Base-by-base conservation (phyloP, 2,329 filamentous ascomycete species). In the Trichoderma semiorbis region DNA sequence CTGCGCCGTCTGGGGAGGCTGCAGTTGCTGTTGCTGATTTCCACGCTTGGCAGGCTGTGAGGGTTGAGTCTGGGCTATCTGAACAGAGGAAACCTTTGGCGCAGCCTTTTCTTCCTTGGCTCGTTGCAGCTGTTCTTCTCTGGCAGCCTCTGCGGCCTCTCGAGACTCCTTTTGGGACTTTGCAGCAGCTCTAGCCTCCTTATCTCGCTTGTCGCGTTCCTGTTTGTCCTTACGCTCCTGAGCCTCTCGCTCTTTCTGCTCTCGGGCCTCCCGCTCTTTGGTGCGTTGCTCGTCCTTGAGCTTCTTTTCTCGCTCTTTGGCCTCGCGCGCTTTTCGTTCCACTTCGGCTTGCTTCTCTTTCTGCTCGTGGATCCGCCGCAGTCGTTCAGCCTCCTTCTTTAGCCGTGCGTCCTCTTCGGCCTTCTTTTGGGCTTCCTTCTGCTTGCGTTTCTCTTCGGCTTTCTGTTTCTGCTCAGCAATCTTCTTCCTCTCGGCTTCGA, bases 371-470 rank as follows among this genome's bases (percentile, higher is more conserved):
- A 92, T 84, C 63, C 93, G 90, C 74, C 91, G 91, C 79, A 91
- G 89, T 78, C 92, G 93, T 77, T 98, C 95, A 5, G 92, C 91
- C 79, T 98, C 95, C 80, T 94, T 97, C 70, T 91, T 89, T 72
- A 91, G 84, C 66, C 91, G 91, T 77, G 97, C 95, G 77, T 98
- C 95, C 78, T 98, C 96, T 74, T 94, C 93, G 32, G 93, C 92
- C 81, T 93, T 97, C 80, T 91, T 94, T 81, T 97, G 93, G 4
- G 93, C 92, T 78, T 99, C 96, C 77, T 92, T 93, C 83, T 97
- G 97, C 84, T 91, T 94, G 61, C 93, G 90, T 81, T 95, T 95
- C 83, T 98, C 95, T 78, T 99, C 96, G 57, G 91, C 91, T 82
- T 91, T 96, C 75, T 87, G 87, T 76, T 90, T 90, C 78, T 93